Conservation (phyloP, 139 green algal genomes). For the Chlamydomonas sp. region DNA sequence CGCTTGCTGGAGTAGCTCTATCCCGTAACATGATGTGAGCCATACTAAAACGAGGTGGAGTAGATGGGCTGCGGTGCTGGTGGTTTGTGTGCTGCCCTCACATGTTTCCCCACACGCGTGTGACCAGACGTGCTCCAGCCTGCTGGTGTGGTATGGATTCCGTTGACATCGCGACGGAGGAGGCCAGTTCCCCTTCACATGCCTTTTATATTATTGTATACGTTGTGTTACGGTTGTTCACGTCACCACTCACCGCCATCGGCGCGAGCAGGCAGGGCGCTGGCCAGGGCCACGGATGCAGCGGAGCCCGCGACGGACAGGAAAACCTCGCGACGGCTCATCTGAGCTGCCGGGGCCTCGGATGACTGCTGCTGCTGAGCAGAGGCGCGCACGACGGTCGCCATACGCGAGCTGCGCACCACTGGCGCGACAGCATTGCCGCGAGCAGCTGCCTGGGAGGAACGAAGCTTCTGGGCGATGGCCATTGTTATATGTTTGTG, state of each 20-base stretch:
- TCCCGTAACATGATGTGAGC: not conserved
- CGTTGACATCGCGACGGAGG: not conserved
- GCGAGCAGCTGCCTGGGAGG: not conserved
- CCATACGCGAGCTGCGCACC: not conserved
- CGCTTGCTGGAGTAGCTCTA: too few species aligned
- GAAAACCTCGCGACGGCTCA: not conserved
- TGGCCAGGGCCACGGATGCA: not conserved
- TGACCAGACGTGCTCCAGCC: not conserved
- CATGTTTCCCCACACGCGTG: not conserved
- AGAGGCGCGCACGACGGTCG: not conserved
- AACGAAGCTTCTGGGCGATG: not conserved
- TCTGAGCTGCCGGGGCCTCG: not conserved
- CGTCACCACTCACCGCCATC: not conserved
- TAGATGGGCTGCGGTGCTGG: not conserved
- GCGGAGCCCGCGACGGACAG: conserved; percentile 2
- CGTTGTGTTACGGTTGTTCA: not conserved
- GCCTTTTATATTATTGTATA: not conserved
- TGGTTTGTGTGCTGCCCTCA: not conserved
- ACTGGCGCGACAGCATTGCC: not conserved
- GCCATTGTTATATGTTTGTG: not conserved
- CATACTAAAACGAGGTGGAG: not conserved
- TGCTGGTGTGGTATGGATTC: too few species aligned
- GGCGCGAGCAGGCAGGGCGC: not conserved
- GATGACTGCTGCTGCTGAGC: not conserved
- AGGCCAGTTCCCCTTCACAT: not conserved